Evolutionary conservation across 2,329 filamentous ascomycete species (phyloP).

Genomic region (Clonostachys rosea): DNA sequence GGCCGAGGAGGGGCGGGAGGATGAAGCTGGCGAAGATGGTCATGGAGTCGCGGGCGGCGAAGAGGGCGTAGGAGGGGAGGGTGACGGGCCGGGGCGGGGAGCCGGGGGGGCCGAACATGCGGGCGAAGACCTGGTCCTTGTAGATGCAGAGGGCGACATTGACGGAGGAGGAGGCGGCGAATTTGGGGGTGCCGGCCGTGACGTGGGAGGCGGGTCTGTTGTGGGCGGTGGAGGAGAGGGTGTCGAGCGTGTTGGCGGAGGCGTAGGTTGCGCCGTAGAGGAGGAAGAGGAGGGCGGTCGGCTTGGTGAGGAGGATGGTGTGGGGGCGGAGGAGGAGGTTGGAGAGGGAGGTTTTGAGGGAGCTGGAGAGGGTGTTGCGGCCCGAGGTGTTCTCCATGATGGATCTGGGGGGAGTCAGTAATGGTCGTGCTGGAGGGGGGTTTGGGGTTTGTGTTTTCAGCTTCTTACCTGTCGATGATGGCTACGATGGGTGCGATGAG

Average conservation of each 20-base stretch:
- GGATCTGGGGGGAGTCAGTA: conserved; percentile 37
- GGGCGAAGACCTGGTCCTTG: conserved; percentile 83
- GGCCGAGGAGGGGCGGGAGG: conserved; percentile 73
- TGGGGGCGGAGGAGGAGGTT: conserved; percentile 57
- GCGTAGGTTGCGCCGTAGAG: conserved; percentile 88
- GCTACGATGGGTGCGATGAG: conserved; percentile 81
- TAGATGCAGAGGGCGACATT: conserved; percentile 85
- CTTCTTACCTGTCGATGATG: conserved; percentile 75
- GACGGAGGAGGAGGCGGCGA: conserved; percentile 71
- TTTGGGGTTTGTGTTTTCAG: not conserved
- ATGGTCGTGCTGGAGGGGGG: conserved; percentile 1
- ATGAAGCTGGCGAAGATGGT: conserved; percentile 95
- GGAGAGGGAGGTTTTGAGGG: conserved; percentile 52
- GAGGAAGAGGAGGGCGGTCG: conserved; percentile 65
- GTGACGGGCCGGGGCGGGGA: conserved; percentile 54
- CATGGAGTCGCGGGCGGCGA: conserved; percentile 76
- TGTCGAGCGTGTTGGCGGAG: conserved; percentile 85
- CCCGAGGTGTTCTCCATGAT: conserved; percentile 83
- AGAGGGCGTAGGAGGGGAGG: conserved; percentile 68
- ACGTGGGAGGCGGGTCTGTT: conserved; percentile 54
- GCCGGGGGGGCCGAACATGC: conserved; percentile 67
- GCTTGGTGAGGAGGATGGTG: conserved; percentile 55
- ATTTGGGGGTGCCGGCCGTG: conserved; percentile 74
- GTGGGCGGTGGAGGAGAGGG: conserved; percentile 60
- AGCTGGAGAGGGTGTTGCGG: conserved; percentile 51